phyloP scores from a whole-genome alignment of 805 yeast genomes.

The Starmerella asiatica region DNA sequence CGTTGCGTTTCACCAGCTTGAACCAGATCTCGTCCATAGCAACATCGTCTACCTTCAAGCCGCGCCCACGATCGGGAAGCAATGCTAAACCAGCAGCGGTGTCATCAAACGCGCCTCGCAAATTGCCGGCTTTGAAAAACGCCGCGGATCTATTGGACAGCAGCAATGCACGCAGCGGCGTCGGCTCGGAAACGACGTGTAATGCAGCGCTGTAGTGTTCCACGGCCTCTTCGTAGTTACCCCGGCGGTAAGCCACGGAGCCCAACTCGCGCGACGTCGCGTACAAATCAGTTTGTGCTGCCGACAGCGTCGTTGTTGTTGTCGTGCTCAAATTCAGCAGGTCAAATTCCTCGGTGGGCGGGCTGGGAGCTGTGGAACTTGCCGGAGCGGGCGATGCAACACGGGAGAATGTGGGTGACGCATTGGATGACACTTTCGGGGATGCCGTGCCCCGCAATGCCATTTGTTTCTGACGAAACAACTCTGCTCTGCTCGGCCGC shows the following conservation, averaged over 20 bases:
- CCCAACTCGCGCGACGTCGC: conserved; percentile 34
- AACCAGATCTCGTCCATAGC: conserved; percentile 56
- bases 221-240: conserved; percentile 63
- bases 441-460: conserved; percentile 5
- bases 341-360: conserved; percentile 8
- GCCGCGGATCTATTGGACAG: conserved; percentile 65
- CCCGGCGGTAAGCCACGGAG: conserved; percentile 52
- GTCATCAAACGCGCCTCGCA: conserved; percentile 37
- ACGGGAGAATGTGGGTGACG: background rate
- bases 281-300: conserved; percentile 25
- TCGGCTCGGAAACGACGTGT: conserved; percentile 46
- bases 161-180: conserved; percentile 52
- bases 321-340: conserved; percentile 14
- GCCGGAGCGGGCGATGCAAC: background rate
- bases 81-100: conserved; percentile 37
- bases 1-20: conserved; percentile 55
- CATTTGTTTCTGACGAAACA: conserved; percentile 12
- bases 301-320: conserved; percentile 15
- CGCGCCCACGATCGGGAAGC: conserved; percentile 22
- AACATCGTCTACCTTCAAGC: conserved; percentile 36
- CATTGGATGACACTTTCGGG: background rate
- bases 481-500: conserved; percentile 15
- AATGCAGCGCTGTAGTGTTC: conserved; percentile 44
- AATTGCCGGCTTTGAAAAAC: conserved; percentile 54
- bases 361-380: background rate